phyloP scores from a whole-genome alignment of 2,329 filamentous ascomycete genomes.

The Peltaster fructicola region DNA sequence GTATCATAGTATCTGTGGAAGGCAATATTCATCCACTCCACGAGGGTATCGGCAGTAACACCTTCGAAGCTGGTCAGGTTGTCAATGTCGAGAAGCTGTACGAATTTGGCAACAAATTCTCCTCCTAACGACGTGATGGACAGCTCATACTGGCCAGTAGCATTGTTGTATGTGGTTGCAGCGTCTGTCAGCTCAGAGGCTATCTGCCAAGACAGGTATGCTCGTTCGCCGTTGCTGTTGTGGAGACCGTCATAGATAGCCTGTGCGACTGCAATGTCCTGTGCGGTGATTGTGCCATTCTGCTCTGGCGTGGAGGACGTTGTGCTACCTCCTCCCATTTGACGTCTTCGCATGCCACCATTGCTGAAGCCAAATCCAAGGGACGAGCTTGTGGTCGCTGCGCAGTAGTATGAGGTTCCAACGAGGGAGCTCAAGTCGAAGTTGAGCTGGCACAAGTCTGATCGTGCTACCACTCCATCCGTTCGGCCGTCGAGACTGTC shows the following conservation, averaged over 20 bases:
- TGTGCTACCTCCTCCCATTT: no score
- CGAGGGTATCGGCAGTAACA: slow-evolving; percentile 38
- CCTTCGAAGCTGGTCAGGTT: slow-evolving; percentile 23
- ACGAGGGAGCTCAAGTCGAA: slow-evolving; percentile 30
- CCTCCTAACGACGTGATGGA: slow-evolving; percentile 17
- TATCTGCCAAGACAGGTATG: slow-evolving; percentile 25
- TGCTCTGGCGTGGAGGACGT: slow-evolving; percentile 17
- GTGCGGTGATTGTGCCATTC: slow-evolving; percentile 17
- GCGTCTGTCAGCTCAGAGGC: slow-evolving; percentile 4
- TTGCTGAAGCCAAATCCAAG: no score
- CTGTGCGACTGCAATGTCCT: slow-evolving; percentile 19
- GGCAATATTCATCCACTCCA: slow-evolving; percentile 34
- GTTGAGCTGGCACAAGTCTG: slow-evolving; percentile 29
- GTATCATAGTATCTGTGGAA: slow-evolving; percentile 30
- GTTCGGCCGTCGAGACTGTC: slow-evolving; percentile 37
- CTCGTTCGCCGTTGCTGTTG: slow-evolving; percentile 22
- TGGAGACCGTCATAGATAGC: slow-evolving; percentile 24
- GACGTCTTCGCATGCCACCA: no score
- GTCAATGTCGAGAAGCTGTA: slow-evolving; percentile 24
- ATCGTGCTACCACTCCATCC: slow-evolving; percentile 36
- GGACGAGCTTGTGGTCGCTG: slow-evolving; percentile 14
- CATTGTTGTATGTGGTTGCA: slow-evolving; percentile 14
- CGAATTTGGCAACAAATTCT: slow-evolving; percentile 24
- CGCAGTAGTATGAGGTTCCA: slow-evolving; percentile 30
- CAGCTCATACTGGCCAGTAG: slow-evolving; percentile 16